Evolutionary conservation across 2,329 filamentous ascomycete species (phyloP).

Genomic region (Tolypocladium ovalisporum): DNA sequence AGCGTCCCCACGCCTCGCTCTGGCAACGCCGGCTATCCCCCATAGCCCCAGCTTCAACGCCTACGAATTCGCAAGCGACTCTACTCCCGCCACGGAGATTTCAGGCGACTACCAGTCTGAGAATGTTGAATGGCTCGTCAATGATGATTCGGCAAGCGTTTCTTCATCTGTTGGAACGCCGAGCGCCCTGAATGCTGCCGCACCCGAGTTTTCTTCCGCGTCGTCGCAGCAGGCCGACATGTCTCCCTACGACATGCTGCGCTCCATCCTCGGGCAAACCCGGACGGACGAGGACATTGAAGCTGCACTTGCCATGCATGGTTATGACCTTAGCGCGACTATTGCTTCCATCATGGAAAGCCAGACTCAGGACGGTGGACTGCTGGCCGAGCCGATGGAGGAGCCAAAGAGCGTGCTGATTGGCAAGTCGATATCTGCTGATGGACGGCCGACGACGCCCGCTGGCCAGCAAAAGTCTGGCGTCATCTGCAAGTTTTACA

Average conservation of each 20-base stretch:
- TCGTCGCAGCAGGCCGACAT: slow-evolving; percentile 69
- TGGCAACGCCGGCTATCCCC: slow-evolving; percentile 82
- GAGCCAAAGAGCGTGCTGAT: slow-evolving; percentile 64
- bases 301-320: slow-evolving; percentile 74
- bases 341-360: slow-evolving; percentile 80
- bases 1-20: slow-evolving; percentile 81
- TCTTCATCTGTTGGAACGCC: slow-evolving; percentile 61
- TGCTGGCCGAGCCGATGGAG: slow-evolving; percentile 24
- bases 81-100: slow-evolving; percentile 69
- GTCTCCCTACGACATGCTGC: slow-evolving; percentile 95
- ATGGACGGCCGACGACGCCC: slow-evolving; percentile 66
- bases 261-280: slow-evolving; percentile 83
- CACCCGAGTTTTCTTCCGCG: slow-evolving; percentile 61
- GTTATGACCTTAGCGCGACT: slow-evolving; percentile 87
- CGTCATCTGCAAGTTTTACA: slow-evolving; percentile 93
- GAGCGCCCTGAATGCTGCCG: slow-evolving; percentile 65
- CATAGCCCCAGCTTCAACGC: slow-evolving; percentile 90
- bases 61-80: slow-evolving; percentile 83
- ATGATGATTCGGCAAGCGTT: slow-evolving; percentile 72
- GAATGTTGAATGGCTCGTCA: slow-evolving; percentile 94
- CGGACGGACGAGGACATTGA: slow-evolving; percentile 92
- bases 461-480: slow-evolving; percentile 68
- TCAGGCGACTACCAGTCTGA: slow-evolving; percentile 88
- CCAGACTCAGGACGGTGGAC: slow-evolving; percentile 33
- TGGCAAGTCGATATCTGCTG: slow-evolving; percentile 78